Evolutionary conservation across 768 basidiomycete genomes (phyloP), one percentile per base, ranked within the genome.

Genomic region (Amanita pseudoporphyria): DNA sequence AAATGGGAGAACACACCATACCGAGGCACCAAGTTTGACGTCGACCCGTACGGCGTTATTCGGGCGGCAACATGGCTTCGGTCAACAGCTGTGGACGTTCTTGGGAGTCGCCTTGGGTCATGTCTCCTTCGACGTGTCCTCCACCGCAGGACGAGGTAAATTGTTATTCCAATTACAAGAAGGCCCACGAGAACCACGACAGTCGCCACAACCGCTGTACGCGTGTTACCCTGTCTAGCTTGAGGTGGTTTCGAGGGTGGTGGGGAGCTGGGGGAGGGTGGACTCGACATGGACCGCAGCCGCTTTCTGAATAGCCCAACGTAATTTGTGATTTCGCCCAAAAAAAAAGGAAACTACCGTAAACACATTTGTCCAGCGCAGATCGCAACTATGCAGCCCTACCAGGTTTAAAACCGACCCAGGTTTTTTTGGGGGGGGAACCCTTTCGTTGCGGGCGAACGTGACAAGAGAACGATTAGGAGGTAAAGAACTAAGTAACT

Each of bases 1-100:
- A 39, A 37, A 24, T 12, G 21, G 22, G 13, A 45, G 21, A 5
- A 24, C 43, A 19, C 35, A 43, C 41, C 9, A 19, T 44, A 51
- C 12, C 33, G 41, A 24, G 42, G 49, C 12, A 21, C n/a, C 24
- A 39, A 33, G 6, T 52, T 45, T 22, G 42, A 16, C 5, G 35
- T 13, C 18, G 43, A 45, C 9, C 35, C 44, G 31, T 31, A 52
- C 4, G 51, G 43, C 22, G 51, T 45, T 7, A 52, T 39, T 32
- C 14, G 31, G 21, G 51, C 42, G 9, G 51, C 35, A 3, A 45
- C 24, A 24, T 52, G 51, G 26, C 16, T 46, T 12, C 26, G 18
- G 26, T 52, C 51, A 9, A 52, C 43, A 3, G 40, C 49, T n/a
- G 10, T 44, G 30, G 43, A 44, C 13, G n/a, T 24, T 5, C 6